Base-by-base conservation (phyloP, 2,329 filamentous ascomycete genomes). In the Beauveria sp. region DNA sequence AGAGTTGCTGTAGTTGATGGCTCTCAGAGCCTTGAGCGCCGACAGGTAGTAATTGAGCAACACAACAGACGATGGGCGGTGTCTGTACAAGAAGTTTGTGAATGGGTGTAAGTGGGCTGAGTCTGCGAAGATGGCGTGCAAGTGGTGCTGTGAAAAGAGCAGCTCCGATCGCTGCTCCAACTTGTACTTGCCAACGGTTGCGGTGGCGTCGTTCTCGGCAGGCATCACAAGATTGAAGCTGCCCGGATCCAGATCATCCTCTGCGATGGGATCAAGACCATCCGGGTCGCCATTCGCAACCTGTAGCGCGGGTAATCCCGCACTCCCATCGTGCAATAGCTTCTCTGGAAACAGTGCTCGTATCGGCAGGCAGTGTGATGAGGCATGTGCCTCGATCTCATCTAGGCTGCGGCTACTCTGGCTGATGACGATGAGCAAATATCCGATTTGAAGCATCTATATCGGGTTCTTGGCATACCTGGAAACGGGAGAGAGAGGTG, bases 41-140 rank as follows among this genome's bases (percentile, higher is more conserved):
- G 90, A 86, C 4, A 91, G 78, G 64, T 90, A 91, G 75, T 91
- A 90, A 24, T 86, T 82, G 14, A 92, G 75, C 6, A 89, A 74
- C 0, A 87, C 83, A 2, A 90, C 78, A 1, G 88, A 90, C 14
- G 81, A 75, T 10, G 86, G 83, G 45, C 87, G 80, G 52, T 82
- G 76, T 7, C 76, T 72, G 64, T 82, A 82, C 1, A 92, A 76
- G 67, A 90, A 92, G 3, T 82, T 79, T 5, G 84, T 88, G 70
- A 92, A 92, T 40, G 80, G 81, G 52, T 85, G 77, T 3, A 91
- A 76, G 38, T 87, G 80, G 12, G 81, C 76, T 0, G 86, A 83
- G 64, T 90, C 83, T 3, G 79, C 76, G 67, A 91, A 88, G 42
- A 91, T 89, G 46, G 81, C 77, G 53, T 81, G 73, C 38, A 91